Base-by-base conservation (phyloP, 345 rosid species). In the Barbarea vulgaris region DNA sequence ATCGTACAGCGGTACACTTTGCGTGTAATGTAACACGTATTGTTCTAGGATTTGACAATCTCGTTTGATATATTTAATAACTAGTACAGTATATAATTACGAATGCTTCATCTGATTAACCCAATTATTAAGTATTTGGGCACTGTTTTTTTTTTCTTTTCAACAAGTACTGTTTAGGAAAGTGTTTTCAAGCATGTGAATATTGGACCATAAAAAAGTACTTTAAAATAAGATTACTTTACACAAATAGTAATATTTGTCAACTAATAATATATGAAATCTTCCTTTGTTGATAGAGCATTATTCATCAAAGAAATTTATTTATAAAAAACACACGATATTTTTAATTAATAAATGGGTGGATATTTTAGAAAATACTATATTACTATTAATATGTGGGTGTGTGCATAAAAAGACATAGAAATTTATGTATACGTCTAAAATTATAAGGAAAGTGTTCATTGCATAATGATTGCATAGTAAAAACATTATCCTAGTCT, bases 401-500 rank as follows among this genome's bases (percentile, higher is more conserved):
- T n/a, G 73, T 39, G 72, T 57, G 68, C 63, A 53, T 62, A 30
- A 55, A 15, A 70, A 70, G 56, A 57, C 25, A 63, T 53, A 34
- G 0, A 33, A 67, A 34, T 13, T 30, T 51, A 62, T 76, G 18
- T 60, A 54, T 18, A 52, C 37, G 41, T 14, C 27, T 25, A 63
- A 50, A 18, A 63, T 28, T 39, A 22, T 28, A 31, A 58, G 18
- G 13, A 63, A 63, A 64, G 69, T 51, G 68, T 72, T 72, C 69
- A 72, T 66, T 72, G 24, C 73, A 71, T 72, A 72, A 77, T 77
- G 73, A 77, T 77, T 72, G 81, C 81, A 77, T 72, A 66, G 73
- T 71, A 71, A 72, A 78, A 77, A 58, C 68, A 66, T 57, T 75
- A 64, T 70, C 67, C 14, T 46, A 64, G 53, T 56, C 76, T 64